A percentile compares a stretch with the other conserved stretches of the same genome.
These are phyloP conservation scores for Perilla frutescens DNA, from an alignment of 257 asterid genomes.

Conservation along the genomic window DNA sequence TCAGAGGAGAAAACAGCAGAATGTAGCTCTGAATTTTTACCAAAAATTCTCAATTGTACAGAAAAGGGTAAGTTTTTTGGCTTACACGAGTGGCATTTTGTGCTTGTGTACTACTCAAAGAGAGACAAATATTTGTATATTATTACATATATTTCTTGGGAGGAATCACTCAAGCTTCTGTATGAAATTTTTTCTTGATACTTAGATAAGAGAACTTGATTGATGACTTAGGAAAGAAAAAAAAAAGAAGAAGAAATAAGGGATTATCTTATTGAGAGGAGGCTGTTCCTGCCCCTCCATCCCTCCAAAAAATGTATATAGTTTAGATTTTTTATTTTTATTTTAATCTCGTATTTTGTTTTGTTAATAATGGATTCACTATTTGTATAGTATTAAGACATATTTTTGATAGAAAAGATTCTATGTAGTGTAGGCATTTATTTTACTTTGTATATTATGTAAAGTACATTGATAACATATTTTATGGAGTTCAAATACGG, in stretches of 20 bases:
- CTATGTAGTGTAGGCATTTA: neutral
- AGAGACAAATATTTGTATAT: slow-evolving; percentile 20
- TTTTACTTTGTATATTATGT: neutral
- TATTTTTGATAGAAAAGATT: neutral
- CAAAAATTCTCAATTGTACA: slow-evolving; percentile 42
- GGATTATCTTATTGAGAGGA: neutral
- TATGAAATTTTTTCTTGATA: neutral
- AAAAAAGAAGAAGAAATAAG: neutral
- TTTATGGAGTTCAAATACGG: too few relatives aligned
- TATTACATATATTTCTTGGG: slow-evolving; percentile 16
- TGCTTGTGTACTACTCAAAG: slow-evolving; percentile 21
- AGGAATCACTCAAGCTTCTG: slow-evolving; percentile 14
- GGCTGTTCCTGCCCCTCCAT: neutral
- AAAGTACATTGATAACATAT: too few relatives aligned
- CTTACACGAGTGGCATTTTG: slow-evolving; percentile 34
- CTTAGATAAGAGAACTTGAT: slow-evolving; percentile 18
- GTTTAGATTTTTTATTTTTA: neutral
- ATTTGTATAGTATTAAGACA: neutral
- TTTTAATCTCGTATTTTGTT: neutral
- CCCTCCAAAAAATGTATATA: neutral
- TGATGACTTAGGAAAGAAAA: neutral
- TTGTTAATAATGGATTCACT: neutral
- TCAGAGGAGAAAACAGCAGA: slow-evolving; percentile 15
- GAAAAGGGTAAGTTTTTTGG: slow-evolving; percentile 32
- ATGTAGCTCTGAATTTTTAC: slow-evolving; percentile 33